Conservation (phyloP, 108 stramenopile genomes). For the Hondaea fermentalgiana region DNA sequence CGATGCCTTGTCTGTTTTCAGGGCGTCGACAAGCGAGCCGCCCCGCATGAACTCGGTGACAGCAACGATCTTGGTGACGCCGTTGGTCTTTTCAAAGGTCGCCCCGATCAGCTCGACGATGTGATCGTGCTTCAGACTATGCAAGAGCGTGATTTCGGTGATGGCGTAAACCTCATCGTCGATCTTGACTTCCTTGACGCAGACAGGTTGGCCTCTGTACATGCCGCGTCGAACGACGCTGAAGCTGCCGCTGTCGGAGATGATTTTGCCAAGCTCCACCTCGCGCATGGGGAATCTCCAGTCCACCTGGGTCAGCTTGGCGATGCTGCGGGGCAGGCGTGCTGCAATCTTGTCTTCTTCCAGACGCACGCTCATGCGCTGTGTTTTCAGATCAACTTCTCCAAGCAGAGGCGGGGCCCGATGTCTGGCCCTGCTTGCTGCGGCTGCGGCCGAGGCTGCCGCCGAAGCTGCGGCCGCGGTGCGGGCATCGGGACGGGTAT, state of each 20-base stretch:
- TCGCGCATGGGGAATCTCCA: neutral
- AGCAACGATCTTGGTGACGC: neutral
- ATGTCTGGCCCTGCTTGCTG: no score
- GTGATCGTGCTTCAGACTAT: neutral
- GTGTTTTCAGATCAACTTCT: neutral
- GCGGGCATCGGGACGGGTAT: neutral
- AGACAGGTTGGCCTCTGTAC: neutral
- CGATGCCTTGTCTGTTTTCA: neutral
- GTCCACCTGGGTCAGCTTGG: neutral
- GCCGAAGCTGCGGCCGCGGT: no score
- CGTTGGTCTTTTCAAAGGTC: neutral
- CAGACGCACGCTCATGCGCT: neutral
- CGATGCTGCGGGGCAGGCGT: neutral
- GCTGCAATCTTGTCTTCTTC: neutral
- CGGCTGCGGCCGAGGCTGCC: no score
- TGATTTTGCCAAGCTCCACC: neutral
- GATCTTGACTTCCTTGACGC: constrained; percentile 3
- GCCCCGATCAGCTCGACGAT: neutral
- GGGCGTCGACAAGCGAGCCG: neutral
- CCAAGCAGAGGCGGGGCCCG: neutral
- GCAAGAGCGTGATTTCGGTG: neutral
- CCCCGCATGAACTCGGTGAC: constrained; percentile 22
- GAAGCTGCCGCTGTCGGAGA: neutral
- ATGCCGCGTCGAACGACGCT: neutral
- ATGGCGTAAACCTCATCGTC: constrained; percentile 1